Base-by-base conservation (phyloP, 352 stramenopile species). In the Phytophthora syringae region DNA sequence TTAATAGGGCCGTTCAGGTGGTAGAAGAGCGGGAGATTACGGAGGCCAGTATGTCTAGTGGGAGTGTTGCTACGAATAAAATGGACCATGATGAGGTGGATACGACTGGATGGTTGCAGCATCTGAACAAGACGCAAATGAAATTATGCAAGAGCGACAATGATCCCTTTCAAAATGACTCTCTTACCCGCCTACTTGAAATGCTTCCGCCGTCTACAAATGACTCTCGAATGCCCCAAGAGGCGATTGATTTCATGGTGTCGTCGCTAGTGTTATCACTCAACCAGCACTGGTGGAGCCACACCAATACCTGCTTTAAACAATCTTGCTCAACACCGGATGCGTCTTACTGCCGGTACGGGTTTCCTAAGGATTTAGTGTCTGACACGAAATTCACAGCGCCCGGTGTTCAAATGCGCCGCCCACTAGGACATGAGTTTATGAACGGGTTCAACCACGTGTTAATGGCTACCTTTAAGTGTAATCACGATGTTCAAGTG, bases 251-350 rank as follows among this genome's bases (percentile, higher is more conserved):
- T 15, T 48, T 18, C 28, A 24, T 57, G 50, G 50, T 57, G n/a
- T 57, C 50, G 2, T 13, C 20, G 16, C 32, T 57, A 21, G 50
- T n/a, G 10, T 12, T 47, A 10, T 43, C 28, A 36, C 22, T 37
- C 2, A 57, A 57, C 18, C 32, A 57, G 21, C 50, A 57, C 22
- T 47, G n/a, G 32, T 57, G 32, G 50, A 36, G 18, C 6, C 50
- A 48, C 20, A 57, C 50, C 0, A 37, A 2, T 15, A 37, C n/a
- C 7, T 47, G 30, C 16, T 40, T 52, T 27, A 52, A 52, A 16
- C 9, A 20, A 9, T 52, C 45, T 10, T 16, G n/a, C 7, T 16
- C 7, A 16, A 52, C 45, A 1, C 12, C 13, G 16, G 13, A 25
- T 21, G 15, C 16, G n/a, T 22, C 25, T 7, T 39, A 9, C 5